Conservation (phyloP, 495 filamentous ascomycete genomes). For the Hyaloscypha bicolor region DNA sequence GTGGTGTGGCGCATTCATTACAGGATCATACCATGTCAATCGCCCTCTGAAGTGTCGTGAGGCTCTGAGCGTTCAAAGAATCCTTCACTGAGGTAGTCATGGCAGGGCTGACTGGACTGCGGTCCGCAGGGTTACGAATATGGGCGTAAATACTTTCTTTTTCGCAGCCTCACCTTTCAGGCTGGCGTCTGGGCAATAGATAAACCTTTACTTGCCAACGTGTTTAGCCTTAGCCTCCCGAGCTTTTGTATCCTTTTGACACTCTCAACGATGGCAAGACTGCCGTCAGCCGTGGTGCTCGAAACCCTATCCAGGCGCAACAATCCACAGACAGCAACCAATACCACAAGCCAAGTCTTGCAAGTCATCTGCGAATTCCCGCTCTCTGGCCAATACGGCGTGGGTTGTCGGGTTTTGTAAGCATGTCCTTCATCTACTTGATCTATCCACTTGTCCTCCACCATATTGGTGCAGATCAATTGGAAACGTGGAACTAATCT, state of each 20-base stretch:
- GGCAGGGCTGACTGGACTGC: too few species aligned
- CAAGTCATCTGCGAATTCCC: slow-evolving; percentile 63
- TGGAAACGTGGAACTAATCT: too few species aligned
- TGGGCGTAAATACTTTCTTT: neutral
- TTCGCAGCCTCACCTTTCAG: neutral
- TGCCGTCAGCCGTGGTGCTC: slow-evolving; percentile 37
- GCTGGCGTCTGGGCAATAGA: neutral
- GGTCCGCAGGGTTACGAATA: neutral
- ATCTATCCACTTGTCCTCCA: too few species aligned
- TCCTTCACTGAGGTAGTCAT: too few species aligned
- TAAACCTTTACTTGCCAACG: neutral
- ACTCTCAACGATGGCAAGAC: slow-evolving; percentile 41
- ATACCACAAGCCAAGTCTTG: slow-evolving; percentile 29
- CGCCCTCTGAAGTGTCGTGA: too few species aligned
- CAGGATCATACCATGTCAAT: too few species aligned
- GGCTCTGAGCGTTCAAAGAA: too few species aligned
- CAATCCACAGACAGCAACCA: slow-evolving; percentile 14
- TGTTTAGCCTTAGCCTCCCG: neutral
- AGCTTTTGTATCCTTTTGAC: too few species aligned
- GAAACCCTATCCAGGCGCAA: neutral
- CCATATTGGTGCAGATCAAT: too few species aligned
- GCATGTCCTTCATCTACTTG: too few species aligned
- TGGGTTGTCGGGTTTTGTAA: slow-evolving; percentile 57
- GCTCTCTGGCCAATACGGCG: slow-evolving; percentile 62
- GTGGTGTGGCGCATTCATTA: too few species aligned